phyloP scores from a whole-genome alignment of 2,329 filamentous ascomycete species.

The Aschersonia sp. region DNA sequence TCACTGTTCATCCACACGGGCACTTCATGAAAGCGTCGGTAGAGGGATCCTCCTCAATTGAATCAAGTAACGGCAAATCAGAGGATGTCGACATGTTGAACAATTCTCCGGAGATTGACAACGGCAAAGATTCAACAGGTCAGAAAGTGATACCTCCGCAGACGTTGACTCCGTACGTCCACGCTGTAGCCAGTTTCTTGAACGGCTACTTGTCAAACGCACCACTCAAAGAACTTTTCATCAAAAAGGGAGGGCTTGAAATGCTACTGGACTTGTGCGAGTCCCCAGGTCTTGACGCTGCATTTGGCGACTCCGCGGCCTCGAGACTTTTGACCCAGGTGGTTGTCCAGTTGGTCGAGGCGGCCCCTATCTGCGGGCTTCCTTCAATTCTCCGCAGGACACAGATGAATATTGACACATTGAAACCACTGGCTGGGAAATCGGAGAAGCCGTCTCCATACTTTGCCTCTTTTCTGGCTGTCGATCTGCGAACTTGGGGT shows the following conservation, averaged over 20 bases:
- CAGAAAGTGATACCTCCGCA: constrained; percentile 12
- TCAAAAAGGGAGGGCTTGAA: constrained; percentile 68
- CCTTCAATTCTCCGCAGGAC: constrained; percentile 67
- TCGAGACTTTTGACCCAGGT: constrained; percentile 60
- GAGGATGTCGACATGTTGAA: constrained; percentile 51
- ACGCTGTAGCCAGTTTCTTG: constrained; percentile 64
- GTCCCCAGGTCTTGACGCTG: constrained; percentile 61
- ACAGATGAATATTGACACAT: constrained; percentile 50
- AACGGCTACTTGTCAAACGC: constrained; percentile 59
- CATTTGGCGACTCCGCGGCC: constrained; percentile 42
- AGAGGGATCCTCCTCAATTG: constrained; percentile 16
- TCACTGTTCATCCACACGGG: constrained; percentile 36
- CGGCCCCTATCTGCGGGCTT: constrained; percentile 64
- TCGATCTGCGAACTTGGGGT: constrained; percentile 19
- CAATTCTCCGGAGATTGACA: not conserved
- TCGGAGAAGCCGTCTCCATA: constrained; percentile 42
- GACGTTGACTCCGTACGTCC: constrained; percentile 53
- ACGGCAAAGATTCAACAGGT: constrained; percentile 6
- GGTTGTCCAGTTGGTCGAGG: constrained; percentile 64
- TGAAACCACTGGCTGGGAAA: constrained; percentile 48
- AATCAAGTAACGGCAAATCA: constrained; percentile 18
- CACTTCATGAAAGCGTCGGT: constrained; percentile 13
- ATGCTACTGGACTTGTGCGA: constrained; percentile 71
- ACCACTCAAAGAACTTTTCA: constrained; percentile 56
- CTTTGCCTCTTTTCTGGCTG: constrained; percentile 51